Evolutionary conservation across 1,284 basidiomycete genomes (phyloP).

Genomic region (Boletellus dicymbophilus): DNA sequence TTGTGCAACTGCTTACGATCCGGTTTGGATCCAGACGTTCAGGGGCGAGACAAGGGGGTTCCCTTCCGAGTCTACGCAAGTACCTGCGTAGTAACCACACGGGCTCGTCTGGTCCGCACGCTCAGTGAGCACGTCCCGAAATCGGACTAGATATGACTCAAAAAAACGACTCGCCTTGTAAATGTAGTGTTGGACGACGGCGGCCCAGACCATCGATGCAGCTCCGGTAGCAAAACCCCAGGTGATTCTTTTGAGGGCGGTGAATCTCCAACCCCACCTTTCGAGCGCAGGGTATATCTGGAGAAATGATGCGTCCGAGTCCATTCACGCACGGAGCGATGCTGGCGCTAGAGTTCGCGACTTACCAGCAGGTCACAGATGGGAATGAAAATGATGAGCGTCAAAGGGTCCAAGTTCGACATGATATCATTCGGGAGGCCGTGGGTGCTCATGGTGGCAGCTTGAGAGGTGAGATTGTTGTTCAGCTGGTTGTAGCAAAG

Average conservation of each 20-base stretch:
- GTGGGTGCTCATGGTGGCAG: constrained; percentile 70
- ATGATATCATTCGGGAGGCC: constrained; percentile 83
- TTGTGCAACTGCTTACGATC: constrained; percentile 53
- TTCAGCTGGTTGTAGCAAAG: constrained; percentile 75
- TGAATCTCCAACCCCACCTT: constrained; percentile 67
- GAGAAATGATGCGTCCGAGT: no score
- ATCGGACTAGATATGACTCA: not conserved
- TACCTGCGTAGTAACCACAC: constrained; percentile 60
- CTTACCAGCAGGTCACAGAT: constrained; percentile 59
- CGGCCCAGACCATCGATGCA: constrained; percentile 60
- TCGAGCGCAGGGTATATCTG: constrained; percentile 76
- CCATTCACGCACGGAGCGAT: no score
- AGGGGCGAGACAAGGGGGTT: constrained; percentile 52
- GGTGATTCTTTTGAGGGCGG: constrained; percentile 73
- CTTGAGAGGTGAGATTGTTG: constrained; percentile 81
- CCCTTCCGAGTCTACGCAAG: constrained; percentile 47
- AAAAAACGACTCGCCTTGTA: constrained; percentile 51
- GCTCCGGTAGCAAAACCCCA: constrained; percentile 71
- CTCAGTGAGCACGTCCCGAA: constrained; percentile 15
- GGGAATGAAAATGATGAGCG: constrained; percentile 75
- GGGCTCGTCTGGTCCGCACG: constrained; percentile 57
- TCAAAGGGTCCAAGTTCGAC: constrained; percentile 79
- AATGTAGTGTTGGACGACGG: constrained; percentile 76
- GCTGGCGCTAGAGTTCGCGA: not conserved
- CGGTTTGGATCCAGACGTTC: constrained; percentile 79